Evolutionary conservation across 2,329 filamentous ascomycete genomes (phyloP), one percentile per base, ranked within the genome.

Genomic region (Trichophyton schoenleinii): DNA sequence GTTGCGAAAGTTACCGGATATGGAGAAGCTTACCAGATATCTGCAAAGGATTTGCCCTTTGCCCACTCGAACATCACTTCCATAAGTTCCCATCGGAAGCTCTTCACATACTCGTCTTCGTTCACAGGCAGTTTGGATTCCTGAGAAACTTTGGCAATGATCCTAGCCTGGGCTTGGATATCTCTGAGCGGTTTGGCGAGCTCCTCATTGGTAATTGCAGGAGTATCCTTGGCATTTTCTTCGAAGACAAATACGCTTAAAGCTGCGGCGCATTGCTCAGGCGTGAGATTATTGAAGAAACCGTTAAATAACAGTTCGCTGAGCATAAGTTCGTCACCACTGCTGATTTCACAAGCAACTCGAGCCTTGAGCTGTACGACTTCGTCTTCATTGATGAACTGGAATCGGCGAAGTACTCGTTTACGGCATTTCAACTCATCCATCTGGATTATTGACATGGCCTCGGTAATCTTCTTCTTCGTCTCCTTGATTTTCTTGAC

Each of bases 161-260:
- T 84, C 64, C 88, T 82, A 8, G 94, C 94, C 76, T 96, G 91
- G 22, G 86, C 83, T 72, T 95, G 88, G 44, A 99, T 88, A 71
- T 95, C 89, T 58, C 87, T 83, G 72, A 85, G 94, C 15, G 91
- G 89, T 77, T 95, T 95, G 61, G 84, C 83, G 36, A 97, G 81
- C 64, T 96, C 89, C 67, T 96, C 91, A 60, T 72, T 72, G 68
- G 87, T 87, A 57, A 96, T 79, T 5, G 76, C 68, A 13, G 84
- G 81, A 2, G 84, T 78, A 11, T 91, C 85, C 68, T 92, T 88
- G 57, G 89, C 86, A 79, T 95, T 96, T 77, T 99, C 94, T 71
- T 99, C 95, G 67, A 97, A 96, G 66, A 99, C 94, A 77, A 99
- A 97, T 70, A 89, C 91, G 68, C 89, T 95, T 63, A 99, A 81